Base-by-base conservation (phyloP, 1,284 basidiomycete genomes). In the Pisolithus thermaeus region DNA sequence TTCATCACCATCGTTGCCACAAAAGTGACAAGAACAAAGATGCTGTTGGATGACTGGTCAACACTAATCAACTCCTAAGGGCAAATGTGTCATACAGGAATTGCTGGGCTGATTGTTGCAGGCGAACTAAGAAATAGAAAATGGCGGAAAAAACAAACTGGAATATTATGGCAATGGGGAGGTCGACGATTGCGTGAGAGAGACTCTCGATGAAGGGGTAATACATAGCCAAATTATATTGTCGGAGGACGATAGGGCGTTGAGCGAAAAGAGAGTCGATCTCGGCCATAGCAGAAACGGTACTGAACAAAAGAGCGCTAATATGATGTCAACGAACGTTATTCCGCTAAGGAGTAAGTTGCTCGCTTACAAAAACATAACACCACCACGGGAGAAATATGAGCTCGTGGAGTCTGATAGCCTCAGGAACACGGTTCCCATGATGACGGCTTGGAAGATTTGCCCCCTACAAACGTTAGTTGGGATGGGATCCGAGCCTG, bases 381-480 rank as follows among this genome's bases (percentile, higher is more conserved):
- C 72, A 70, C 91, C 92, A 3, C 90, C 90, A 18, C 91, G 81
- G 14, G 86, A 84, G 73, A 87, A 95, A 66, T 82, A 88, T 12
- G 82, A 84, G 1, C 71, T 66, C 0, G 92, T 90, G 5, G 73
- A 67, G 16, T 82, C 72, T 0, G 81, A 73, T 46, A 86, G 70
- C 4, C 79, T 73, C 56, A 85, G 74, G 73, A 90, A 96, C 35
- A 87, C 78, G 0, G 86, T 88, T 11, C 92, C 90, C 52, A 87
- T 75, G 58, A 92, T 87, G 51, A 91, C 62, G 8, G 76, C 85
- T 66, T 89, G 84, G 40, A 83, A 59, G n/a, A 83, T 57, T 58
- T 77, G 84, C 6, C 77, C 66, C 4, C 63, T 68, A 11, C 1
- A 30, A 9, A 7, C 0, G 39, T 14, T 18, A 4, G 8, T 49